Conservation (phyloP, 2,329 filamentous ascomycete species). For the Colletotrichum sp. region DNA sequence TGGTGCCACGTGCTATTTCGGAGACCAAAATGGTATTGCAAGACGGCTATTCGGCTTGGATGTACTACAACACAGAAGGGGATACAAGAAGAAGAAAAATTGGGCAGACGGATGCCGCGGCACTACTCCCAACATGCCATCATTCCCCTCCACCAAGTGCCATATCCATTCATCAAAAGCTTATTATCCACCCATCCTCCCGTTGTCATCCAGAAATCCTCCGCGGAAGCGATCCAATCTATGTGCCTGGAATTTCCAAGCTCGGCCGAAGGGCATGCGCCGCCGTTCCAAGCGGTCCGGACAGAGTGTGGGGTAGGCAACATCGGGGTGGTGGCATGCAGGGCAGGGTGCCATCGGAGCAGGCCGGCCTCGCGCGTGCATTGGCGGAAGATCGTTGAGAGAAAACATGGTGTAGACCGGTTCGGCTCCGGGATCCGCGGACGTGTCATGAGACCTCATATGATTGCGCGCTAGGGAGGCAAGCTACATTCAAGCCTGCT, state of each 20-base stretch:
- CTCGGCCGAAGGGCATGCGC: background rate
- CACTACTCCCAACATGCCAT: background rate
- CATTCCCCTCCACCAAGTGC: background rate
- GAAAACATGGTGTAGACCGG: background rate
- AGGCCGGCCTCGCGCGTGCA: background rate
- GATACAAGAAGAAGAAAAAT: background rate
- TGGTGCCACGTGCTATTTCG: background rate
- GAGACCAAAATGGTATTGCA: background rate
- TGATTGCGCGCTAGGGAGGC: background rate
- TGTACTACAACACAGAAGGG: background rate
- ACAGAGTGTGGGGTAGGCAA: background rate
- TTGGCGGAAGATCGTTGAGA: constrained; percentile 11
- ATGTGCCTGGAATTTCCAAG: background rate
- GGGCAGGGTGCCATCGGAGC: background rate
- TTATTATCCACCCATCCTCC: background rate
- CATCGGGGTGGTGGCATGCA: background rate
- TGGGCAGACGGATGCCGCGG: background rate
- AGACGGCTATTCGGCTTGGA: background rate
- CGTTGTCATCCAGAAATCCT: background rate
- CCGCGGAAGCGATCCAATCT: background rate
- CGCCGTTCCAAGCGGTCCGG: background rate
- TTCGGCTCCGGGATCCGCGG: constrained; percentile 8
- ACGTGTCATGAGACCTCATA: background rate
- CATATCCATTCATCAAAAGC: background rate
- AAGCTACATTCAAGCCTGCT: background rate